These are phyloP conservation scores for Lachnellula arida DNA, from an alignment of 2,329 filamentous ascomycete species.

Conservation along the genomic window DNA sequence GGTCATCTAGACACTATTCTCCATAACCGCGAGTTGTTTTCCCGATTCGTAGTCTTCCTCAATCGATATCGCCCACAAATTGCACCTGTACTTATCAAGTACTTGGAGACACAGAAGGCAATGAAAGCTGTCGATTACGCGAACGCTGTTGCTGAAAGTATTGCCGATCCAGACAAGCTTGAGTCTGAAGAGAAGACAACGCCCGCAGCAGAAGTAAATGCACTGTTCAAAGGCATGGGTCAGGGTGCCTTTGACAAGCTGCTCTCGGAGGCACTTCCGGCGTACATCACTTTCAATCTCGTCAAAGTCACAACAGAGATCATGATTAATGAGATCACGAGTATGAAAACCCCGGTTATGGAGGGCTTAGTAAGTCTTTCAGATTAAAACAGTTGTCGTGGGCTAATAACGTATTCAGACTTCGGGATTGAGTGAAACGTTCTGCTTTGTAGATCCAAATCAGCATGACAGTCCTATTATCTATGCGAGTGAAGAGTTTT, in stretches of 20 bases:
- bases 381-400: not conserved
- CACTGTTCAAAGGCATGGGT: slow-evolving; percentile 51
- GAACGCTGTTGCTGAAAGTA: slow-evolving; percentile 40
- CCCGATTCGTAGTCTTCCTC: slow-evolving; percentile 11
- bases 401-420: not conserved
- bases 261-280: slow-evolving; percentile 61
- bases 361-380: not conserved
- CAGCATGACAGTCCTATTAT: slow-evolving; percentile 59
- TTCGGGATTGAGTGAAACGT: slow-evolving; percentile 11
- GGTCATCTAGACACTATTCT: slow-evolving; percentile 8
- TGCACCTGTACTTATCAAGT: slow-evolving; percentile 7
- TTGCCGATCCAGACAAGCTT: slow-evolving; percentile 28
- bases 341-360: slow-evolving; percentile 1
- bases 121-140: slow-evolving; percentile 16
- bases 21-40: slow-evolving; percentile 2
- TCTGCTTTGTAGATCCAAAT: slow-evolving; percentile 13
- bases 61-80: slow-evolving; percentile 9
- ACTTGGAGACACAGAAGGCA: slow-evolving; percentile 14
- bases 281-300: slow-evolving; percentile 58
- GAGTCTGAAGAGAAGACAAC: not conserved
- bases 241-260: slow-evolving; percentile 57
- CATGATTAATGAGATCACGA: slow-evolving; percentile 9
- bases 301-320: slow-evolving; percentile 4
- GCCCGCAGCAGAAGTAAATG: slow-evolving; percentile 1
- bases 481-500: slow-evolving; percentile 89